Evolutionary conservation across 2,329 filamentous ascomycete genomes (phyloP).

Genomic region (Fusarium sarcochroum): DNA sequence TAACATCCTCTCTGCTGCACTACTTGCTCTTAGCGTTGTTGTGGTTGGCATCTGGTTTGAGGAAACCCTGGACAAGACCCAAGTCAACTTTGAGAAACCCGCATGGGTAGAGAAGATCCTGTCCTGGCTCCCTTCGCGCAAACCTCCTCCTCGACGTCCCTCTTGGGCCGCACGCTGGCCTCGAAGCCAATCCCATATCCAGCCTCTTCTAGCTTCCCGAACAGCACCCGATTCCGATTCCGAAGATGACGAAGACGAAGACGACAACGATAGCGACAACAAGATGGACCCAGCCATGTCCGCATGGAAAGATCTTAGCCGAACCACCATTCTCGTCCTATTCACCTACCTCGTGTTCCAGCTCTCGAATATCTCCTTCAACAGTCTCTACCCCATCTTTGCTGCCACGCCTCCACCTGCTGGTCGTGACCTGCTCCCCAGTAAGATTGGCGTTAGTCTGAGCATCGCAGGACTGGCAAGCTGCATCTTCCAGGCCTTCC

Average conservation of each 20-base stretch:
- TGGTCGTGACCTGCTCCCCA: conserved; percentile 81
- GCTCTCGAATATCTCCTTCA: conserved; percentile 93
- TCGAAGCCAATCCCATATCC: conserved; percentile 43
- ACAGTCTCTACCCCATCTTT: conserved; percentile 95
- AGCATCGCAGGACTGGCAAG: conserved; percentile 88
- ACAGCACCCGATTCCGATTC: conserved; percentile 41
- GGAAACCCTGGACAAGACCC: conserved; percentile 72
- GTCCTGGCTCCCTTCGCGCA: conserved; percentile 46
- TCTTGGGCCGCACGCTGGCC: conserved; percentile 60
- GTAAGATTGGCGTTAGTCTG: conserved; percentile 86
- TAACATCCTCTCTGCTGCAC: conserved; percentile 81
- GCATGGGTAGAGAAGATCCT: conserved; percentile 53
- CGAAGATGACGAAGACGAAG: conserved; percentile 47
- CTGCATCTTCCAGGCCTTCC: conserved; percentile 88
- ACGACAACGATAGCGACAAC: conserved; percentile 42
- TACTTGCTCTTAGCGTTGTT: conserved; percentile 80
- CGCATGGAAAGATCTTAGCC: conserved; percentile 73
- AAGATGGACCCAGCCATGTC: conserved; percentile 41
- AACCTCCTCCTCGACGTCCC: conserved; percentile 43
- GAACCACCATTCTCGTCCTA: conserved; percentile 85
- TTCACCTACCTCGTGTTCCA: conserved; percentile 93
- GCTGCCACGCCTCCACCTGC: conserved; percentile 80
- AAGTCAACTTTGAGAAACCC: conserved; percentile 51
- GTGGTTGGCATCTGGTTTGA: conserved; percentile 86
- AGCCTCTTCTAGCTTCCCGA: conserved; percentile 50